Evolutionary conservation across 805 yeast genomes (phyloP).

Genomic region (Teunomyces atbi): DNA sequence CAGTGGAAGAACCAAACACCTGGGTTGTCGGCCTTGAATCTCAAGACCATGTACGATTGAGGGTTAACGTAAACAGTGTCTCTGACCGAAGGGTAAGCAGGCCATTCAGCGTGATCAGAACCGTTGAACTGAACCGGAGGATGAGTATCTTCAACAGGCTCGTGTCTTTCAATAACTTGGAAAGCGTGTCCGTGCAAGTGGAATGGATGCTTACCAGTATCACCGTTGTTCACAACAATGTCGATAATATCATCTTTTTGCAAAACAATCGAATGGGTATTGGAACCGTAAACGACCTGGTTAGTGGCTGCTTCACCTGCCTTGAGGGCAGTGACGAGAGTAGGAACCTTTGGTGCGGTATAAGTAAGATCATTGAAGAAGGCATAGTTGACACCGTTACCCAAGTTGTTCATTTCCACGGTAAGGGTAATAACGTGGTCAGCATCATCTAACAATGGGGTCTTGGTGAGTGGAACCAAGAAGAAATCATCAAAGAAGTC

Average conservation of each 20-base stretch:
- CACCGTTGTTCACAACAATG: slow-evolving; percentile 78
- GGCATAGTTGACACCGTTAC: slow-evolving; percentile 91
- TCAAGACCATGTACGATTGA: slow-evolving; percentile 78
- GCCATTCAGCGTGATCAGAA: slow-evolving; percentile 43
- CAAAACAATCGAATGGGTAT: slow-evolving; percentile 73
- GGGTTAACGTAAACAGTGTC: slow-evolving; percentile 80
- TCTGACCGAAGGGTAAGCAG: slow-evolving; percentile 78
- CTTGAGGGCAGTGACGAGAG: slow-evolving; percentile 72
- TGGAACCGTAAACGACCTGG: slow-evolving; percentile 66
- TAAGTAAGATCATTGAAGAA: slow-evolving; percentile 88
- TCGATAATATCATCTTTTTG: slow-evolving; percentile 69
- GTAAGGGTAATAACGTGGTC: slow-evolving; percentile 68
- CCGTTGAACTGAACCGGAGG: slow-evolving; percentile 59
- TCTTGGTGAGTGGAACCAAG: slow-evolving; percentile 27
- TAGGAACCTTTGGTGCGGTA: slow-evolving; percentile 80
- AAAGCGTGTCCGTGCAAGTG: slow-evolving; percentile 93
- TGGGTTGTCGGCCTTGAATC: slow-evolving; percentile 92
- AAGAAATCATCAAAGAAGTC: slow-evolving; percentile 41
- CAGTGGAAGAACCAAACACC: slow-evolving; percentile 99
- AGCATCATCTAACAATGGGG: slow-evolving; percentile 59
- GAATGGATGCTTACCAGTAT: slow-evolving; percentile 96
- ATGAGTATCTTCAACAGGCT: slow-evolving; percentile 51
- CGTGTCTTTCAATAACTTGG: slow-evolving; percentile 78
- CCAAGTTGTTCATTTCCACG: slow-evolving; percentile 81
- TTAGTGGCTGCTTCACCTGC: slow-evolving; percentile 62